phyloP scores from a whole-genome alignment of 2,329 filamentous ascomycete species.

The Diplocarpon mali region DNA sequence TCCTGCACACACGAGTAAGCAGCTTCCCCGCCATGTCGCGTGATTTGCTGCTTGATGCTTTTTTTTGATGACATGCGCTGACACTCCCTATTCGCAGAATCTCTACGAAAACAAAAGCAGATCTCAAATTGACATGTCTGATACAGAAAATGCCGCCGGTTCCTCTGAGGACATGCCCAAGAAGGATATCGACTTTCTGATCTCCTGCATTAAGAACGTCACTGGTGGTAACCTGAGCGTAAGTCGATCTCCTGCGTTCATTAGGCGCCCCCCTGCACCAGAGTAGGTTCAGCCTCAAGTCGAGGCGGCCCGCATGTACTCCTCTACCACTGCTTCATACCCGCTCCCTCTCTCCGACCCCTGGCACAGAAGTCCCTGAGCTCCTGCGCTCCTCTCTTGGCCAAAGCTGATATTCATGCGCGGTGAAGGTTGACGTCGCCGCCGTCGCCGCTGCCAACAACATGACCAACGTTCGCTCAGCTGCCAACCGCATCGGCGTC shows the following conservation, averaged over 20 bases:
- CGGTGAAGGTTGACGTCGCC: slow-evolving; percentile 15
- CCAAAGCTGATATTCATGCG: not conserved
- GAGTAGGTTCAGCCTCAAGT: not conserved
- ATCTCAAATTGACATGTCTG: slow-evolving; percentile 5
- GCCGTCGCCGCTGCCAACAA: slow-evolving; percentile 14
- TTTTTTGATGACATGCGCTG: not conserved
- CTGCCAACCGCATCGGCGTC: slow-evolving; percentile 15
- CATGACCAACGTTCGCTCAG: slow-evolving; percentile 17
- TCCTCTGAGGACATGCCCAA: slow-evolving; percentile 7
- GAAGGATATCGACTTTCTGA: slow-evolving; percentile 18
- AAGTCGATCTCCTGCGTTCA: slow-evolving; percentile 8
- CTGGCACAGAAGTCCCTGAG: not conserved
- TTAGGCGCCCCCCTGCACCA: not conserved
- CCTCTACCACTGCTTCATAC: not conserved
- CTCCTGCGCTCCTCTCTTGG: not conserved
- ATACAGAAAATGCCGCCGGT: slow-evolving; percentile 1
- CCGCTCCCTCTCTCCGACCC: not conserved
- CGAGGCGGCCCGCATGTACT: not conserved
- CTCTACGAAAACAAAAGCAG: not conserved
- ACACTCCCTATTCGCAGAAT: not conserved
- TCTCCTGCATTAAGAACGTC: slow-evolving; percentile 19
- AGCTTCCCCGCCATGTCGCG: not conserved
- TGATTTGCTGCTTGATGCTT: not conserved
- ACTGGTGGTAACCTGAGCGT: slow-evolving; percentile 18
- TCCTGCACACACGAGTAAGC: not conserved